Conservation (phyloP, 2,329 filamentous ascomycete genomes). For the Pseudocercospora pini-densiflorae region DNA sequence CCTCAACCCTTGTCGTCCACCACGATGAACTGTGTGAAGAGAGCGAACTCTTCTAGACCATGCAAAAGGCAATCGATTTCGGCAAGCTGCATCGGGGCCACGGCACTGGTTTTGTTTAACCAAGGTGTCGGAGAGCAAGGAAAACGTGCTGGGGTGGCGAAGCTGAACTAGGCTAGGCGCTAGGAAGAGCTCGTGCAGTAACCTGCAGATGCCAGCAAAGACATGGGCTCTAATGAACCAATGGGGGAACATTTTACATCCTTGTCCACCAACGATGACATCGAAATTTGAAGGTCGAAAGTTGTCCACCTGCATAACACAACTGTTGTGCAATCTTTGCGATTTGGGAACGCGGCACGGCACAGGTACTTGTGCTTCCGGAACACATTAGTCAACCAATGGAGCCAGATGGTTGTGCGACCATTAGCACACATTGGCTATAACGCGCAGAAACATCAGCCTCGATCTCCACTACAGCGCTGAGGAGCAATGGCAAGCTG, state of each 20-base stretch:
- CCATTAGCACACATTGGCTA: neutral
- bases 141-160: neutral
- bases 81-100: neutral
- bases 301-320: neutral
- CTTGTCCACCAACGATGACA: neutral
- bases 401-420: neutral
- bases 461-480: neutral
- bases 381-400: neutral
- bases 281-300: neutral
- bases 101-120: neutral
- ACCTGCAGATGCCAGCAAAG: constrained; percentile 7
- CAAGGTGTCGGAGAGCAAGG: neutral
- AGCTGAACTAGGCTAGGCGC: neutral
- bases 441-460: neutral
- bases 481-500: neutral
- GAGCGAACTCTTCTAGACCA: neutral
- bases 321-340: neutral
- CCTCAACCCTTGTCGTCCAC: neutral
- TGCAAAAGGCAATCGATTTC: neutral
- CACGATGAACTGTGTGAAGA: neutral
- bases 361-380: neutral
- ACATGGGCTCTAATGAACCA: neutral
- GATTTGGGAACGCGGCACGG: neutral
- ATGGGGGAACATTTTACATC: neutral
- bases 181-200: constrained; percentile 4